A percentile compares a stretch with the other conserved stretches of the same genome.
Evolutionary conservation across 345 rosid genomes (phyloP).

Genomic region (Salix udensis): DNA sequence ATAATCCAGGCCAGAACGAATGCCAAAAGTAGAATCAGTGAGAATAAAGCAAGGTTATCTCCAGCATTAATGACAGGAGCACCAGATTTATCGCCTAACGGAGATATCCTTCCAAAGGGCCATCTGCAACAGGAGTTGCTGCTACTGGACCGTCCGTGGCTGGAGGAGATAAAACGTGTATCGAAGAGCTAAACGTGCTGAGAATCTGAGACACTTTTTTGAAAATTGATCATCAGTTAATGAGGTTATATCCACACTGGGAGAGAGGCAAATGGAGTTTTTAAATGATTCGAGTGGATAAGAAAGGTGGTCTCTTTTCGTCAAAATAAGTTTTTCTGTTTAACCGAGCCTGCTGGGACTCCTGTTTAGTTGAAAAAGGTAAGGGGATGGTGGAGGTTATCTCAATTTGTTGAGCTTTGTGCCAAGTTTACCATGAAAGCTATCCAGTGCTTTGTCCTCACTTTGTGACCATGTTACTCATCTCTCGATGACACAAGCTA

Average conservation of each 20-base stretch:
- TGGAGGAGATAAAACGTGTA: constrained; percentile 7
- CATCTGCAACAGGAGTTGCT: neutral
- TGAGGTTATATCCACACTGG: neutral
- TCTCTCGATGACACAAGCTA: no score
- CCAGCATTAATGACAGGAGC: neutral
- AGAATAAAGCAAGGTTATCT: neutral
- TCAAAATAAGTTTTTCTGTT: neutral
- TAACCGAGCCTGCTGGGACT: neutral
- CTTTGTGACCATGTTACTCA: no score
- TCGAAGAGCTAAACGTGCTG: neutral
- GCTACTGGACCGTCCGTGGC: constrained; percentile 9
- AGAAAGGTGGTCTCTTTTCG: neutral
- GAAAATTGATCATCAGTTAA: neutral
- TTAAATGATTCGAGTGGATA: constrained; percentile 7
- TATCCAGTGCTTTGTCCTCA: no score
- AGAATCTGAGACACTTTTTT: neutral
- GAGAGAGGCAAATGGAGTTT: neutral
- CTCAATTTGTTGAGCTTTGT: neutral
- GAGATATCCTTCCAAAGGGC: constrained; percentile 12
- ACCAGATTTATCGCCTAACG: neutral
- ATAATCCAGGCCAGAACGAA: neutral
- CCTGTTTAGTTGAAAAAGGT: neutral
- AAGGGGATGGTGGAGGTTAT: neutral
- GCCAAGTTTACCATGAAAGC: neutral
- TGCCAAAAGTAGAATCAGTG: neutral